These are phyloP conservation scores for Musa beccarii DNA, from an alignment of 176 grass and related monocot species.

Conservation along the genomic window DNA sequence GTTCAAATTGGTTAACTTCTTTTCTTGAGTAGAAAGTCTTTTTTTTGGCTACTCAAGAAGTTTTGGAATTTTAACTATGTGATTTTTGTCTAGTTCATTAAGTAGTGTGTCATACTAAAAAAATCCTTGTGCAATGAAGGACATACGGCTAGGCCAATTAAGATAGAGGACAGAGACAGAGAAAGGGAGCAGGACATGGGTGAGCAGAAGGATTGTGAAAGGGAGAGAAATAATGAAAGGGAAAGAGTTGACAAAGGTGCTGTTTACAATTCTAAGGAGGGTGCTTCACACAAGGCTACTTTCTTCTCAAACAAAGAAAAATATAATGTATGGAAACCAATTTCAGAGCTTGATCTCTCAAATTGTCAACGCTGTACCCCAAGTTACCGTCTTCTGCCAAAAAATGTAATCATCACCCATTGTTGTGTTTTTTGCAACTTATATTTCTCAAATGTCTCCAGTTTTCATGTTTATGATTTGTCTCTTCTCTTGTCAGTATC, in stretches of 20 bases:
- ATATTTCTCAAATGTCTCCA: not conserved
- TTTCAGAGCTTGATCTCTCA: conserved; percentile 73
- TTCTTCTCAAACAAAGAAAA: conserved; percentile 51
- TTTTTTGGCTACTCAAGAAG: not conserved
- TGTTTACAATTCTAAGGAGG: conserved; percentile 39
- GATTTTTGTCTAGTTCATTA: not conserved
- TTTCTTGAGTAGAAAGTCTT: not conserved
- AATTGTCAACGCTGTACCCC: conserved; percentile 63
- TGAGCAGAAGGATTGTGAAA: conserved; percentile 49
- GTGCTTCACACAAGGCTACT: conserved; percentile 23
- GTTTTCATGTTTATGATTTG: conserved; percentile 10
- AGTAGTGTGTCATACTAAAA: conserved; percentile 4
- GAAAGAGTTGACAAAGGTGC: conserved; percentile 43
- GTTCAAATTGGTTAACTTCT: not conserved
- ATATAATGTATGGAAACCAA: conserved; percentile 59
- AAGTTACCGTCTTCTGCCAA: conserved; percentile 75
- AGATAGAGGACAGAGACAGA: conserved; percentile 43
- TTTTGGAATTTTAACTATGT: not conserved
- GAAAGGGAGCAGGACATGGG: conserved; percentile 41
- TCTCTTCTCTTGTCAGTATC: conserved; percentile 36
- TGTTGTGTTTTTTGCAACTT: not conserved
- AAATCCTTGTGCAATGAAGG: conserved; percentile 29
- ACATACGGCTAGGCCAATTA: conserved; percentile 27
- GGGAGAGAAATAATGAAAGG: conserved; percentile 37
- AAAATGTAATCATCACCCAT: conserved; percentile 36